Percentiles rank a stretch among this genome's conserved stretches.
These are phyloP conservation scores for Penicillium sp. DNA, from an alignment of 2,329 filamentous ascomycete species.

Conservation along the genomic window DNA sequence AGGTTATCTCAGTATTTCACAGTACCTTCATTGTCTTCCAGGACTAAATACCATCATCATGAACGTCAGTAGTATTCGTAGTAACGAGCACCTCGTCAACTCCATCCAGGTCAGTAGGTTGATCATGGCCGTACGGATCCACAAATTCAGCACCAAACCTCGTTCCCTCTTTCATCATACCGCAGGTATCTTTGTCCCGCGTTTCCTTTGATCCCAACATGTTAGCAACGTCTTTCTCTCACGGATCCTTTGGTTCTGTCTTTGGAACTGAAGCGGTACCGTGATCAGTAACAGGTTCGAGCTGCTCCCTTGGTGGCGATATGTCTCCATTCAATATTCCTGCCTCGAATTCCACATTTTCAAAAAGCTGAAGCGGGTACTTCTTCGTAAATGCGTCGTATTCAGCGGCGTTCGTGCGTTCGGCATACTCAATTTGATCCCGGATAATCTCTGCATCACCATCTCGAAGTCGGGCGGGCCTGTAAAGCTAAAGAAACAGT, in stretches of 20 bases:
- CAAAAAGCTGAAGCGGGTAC: slow-evolving; percentile 36
- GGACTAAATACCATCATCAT: slow-evolving; percentile 73
- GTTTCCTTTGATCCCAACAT: too few relatives aligned
- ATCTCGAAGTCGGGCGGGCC: slow-evolving; percentile 72
- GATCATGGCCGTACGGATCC: slow-evolving; percentile 24
- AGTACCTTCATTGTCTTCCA: slow-evolving; percentile 84
- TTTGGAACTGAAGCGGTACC: not conserved
- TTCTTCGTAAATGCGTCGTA: slow-evolving; percentile 59
- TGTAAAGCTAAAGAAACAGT: slow-evolving; percentile 67
- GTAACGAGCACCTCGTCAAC: slow-evolving; percentile 12
- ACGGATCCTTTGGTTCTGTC: not conserved
- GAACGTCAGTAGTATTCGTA: slow-evolving; percentile 42
- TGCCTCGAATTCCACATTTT: slow-evolving; percentile 16
- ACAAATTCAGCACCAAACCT: not conserved
- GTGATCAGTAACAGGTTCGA: not conserved
- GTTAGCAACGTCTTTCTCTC: too few relatives aligned
- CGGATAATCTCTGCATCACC: slow-evolving; percentile 71
- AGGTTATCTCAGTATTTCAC: slow-evolving; percentile 71
- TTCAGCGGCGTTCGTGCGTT: slow-evolving; percentile 65
- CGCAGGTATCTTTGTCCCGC: too few relatives aligned
- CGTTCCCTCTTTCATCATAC: not conserved
- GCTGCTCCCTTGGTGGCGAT: not conserved
- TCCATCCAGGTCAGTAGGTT: slow-evolving; percentile 17
- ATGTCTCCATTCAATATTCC: slow-evolving; percentile 7
- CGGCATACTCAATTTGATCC: slow-evolving; percentile 65